Conservation (phyloP, 495 filamentous ascomycete species). For the Hypoxylon trugodes region DNA sequence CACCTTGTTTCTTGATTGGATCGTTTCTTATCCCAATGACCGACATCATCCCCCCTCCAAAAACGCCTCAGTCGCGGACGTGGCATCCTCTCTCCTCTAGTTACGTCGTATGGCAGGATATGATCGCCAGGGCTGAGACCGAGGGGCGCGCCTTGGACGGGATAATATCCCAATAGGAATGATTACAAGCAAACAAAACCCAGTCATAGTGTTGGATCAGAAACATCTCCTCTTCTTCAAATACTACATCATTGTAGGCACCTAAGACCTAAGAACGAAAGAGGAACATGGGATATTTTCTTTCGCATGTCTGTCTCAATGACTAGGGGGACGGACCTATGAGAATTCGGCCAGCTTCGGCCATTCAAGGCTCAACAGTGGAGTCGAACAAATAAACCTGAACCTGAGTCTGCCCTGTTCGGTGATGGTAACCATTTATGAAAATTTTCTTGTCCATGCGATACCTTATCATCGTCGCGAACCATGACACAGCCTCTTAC, state of each 20-base stretch:
- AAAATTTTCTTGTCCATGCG: conserved; percentile 40
- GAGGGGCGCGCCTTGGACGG: conserved; percentile 21
- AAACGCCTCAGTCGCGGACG: conserved; percentile 14
- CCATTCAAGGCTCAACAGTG: conserved; percentile 34
- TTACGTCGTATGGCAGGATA: conserved; percentile 31
- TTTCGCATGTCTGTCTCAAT: too few species aligned
- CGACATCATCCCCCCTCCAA: conserved; percentile 16
- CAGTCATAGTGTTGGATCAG: conserved; percentile 13
- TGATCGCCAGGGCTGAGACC: conserved; percentile 36
- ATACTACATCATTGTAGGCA: too few species aligned
- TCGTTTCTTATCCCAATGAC: conserved; percentile 14
- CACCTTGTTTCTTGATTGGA: conserved; percentile 17
- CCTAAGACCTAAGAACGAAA: too few species aligned
- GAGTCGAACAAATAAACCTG: conserved; percentile 22
- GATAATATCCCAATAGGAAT: conserved; percentile 28
- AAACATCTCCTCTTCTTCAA: too few species aligned
- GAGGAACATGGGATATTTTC: conserved; percentile 15
- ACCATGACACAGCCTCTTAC: neutral
- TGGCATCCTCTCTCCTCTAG: conserved; percentile 7
- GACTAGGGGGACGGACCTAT: too few species aligned
- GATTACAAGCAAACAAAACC: conserved; percentile 1
- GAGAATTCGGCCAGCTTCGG: conserved; percentile 37
- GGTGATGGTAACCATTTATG: conserved; percentile 24
- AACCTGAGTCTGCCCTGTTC: too few species aligned
- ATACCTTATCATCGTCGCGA: conserved; percentile 28